Percentiles rank a stretch among this genome's conserved stretches.
These are phyloP conservation scores for Diaporthe longicolla DNA, from an alignment of 2,329 filamentous ascomycete species.

Conservation along the genomic window DNA sequence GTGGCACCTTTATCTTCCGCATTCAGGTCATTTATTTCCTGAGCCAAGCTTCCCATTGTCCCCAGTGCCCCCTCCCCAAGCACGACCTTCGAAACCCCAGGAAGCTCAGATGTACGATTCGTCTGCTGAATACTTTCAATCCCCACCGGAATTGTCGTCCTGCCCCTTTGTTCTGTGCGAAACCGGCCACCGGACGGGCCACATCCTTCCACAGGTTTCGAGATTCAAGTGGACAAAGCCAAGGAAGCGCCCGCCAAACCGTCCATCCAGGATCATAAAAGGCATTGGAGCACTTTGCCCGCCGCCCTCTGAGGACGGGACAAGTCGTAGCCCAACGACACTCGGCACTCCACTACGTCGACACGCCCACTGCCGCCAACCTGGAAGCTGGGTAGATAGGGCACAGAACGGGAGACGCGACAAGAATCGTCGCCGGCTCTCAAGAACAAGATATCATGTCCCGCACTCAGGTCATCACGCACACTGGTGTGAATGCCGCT, in stretches of 20 bases:
- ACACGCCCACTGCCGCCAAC: not conserved
- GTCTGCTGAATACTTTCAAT: slow-evolving; percentile 8
- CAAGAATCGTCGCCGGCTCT: not conserved
- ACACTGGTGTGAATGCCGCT: not conserved
- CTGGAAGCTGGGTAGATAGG: slow-evolving; percentile 16
- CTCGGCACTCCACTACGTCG: not conserved
- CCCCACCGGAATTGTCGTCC: slow-evolving; percentile 31
- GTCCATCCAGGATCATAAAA: slow-evolving; percentile 36
- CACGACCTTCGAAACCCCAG: not conserved
- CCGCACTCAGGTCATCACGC: not conserved
- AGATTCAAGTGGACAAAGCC: slow-evolving; percentile 38
- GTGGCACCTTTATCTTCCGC: slow-evolving; percentile 8
- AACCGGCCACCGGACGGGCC: slow-evolving; percentile 31
- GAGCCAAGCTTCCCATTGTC: slow-evolving; percentile 18
- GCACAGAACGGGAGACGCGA: slow-evolving; percentile 14
- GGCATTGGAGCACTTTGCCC: slow-evolving; percentile 3
- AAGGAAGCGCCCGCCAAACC: not conserved
- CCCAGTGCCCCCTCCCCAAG: not conserved
- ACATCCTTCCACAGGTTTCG: slow-evolving; percentile 6
- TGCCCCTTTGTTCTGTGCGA: slow-evolving; percentile 40
- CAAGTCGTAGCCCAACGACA: not conserved
- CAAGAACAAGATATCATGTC: slow-evolving; percentile 14
- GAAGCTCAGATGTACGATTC: not conserved
- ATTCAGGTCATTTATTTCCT: not conserved
- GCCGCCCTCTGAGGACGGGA: not conserved